Conservation (phyloP, 2,329 filamentous ascomycete genomes). For the Colletotrichum caudatum region DNA sequence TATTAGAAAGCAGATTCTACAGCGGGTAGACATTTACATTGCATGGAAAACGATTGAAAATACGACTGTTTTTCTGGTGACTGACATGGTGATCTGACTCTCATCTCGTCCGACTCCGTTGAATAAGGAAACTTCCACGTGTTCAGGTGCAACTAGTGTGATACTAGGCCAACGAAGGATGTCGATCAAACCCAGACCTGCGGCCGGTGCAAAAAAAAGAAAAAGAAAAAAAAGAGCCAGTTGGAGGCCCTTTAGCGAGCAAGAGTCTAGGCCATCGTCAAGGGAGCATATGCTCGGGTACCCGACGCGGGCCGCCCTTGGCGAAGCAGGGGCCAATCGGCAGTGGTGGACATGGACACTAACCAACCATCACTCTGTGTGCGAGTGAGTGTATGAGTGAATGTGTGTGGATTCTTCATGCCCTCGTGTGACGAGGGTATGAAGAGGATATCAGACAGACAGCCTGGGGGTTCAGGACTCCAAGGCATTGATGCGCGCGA, state of each 20-base stretch:
- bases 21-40: constrained; percentile 26
- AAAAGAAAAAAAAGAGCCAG: background rate
- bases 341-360: no score
- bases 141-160: no score
- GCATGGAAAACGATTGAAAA: constrained; percentile 23
- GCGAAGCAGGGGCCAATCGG: background rate
- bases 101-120: background rate
- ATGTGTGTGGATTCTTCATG: constrained; percentile 1
- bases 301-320: constrained; percentile 22
- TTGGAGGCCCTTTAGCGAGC: background rate
- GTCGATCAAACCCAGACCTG: no score
- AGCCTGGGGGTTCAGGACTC: background rate
- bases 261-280: background rate
- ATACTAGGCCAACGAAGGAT: no score
- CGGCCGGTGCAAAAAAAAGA: background rate
- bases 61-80: background rate
- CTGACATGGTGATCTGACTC: background rate
- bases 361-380: no score
- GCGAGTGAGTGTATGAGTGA: background rate
- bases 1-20: constrained; percentile 8
- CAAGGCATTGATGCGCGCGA: constrained; percentile 8
- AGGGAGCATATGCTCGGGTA: background rate
- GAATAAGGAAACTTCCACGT: background rate
- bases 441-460: constrained; percentile 20
- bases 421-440: constrained; percentile 1